Evolutionary conservation across 1,284 basidiomycete species (phyloP).

Genomic region (Cerrena zonata): DNA sequence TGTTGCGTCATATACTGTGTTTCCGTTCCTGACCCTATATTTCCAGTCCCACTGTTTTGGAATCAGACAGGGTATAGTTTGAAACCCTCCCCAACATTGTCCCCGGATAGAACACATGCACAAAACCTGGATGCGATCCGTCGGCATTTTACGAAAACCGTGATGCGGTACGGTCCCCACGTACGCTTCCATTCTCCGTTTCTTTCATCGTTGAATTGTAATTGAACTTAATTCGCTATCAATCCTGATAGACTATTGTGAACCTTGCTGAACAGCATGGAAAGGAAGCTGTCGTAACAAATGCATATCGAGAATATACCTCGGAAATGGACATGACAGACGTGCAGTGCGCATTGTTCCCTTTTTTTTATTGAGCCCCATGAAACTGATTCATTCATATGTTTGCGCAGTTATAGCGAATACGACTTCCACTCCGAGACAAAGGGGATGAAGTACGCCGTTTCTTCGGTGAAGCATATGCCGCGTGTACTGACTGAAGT

Average conservation of each 20-base stretch:
- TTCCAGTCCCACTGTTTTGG: slow-evolving; percentile 82
- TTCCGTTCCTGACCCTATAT: slow-evolving; percentile 2
- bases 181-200: slow-evolving; percentile 35
- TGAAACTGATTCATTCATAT: no score
- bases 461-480: slow-evolving; percentile 2
- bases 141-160: slow-evolving; percentile 70
- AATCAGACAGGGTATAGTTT: slow-evolving; percentile 77
- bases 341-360: slow-evolving; percentile 52
- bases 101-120: slow-evolving; percentile 63
- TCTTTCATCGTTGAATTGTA: not conserved
- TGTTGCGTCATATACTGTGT: slow-evolving; percentile 8
- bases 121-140: slow-evolving; percentile 70
- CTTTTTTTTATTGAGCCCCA: no score
- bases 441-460: slow-evolving; percentile 78
- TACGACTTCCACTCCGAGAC: slow-evolving; percentile 93
- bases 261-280: slow-evolving; percentile 90
- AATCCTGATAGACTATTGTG: slow-evolving; percentile 56
- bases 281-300: slow-evolving; percentile 78
- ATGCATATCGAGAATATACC: slow-evolving; percentile 71
- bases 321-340: slow-evolving; percentile 56
- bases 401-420: slow-evolving; percentile 45
- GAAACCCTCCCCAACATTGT: slow-evolving; percentile 82
- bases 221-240: no score
- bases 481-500: slow-evolving; percentile 7
- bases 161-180: slow-evolving; percentile 71